Evolutionary conservation across 331 rosid species (phyloP).

Genomic region (Erythrophleum ivorense): DNA sequence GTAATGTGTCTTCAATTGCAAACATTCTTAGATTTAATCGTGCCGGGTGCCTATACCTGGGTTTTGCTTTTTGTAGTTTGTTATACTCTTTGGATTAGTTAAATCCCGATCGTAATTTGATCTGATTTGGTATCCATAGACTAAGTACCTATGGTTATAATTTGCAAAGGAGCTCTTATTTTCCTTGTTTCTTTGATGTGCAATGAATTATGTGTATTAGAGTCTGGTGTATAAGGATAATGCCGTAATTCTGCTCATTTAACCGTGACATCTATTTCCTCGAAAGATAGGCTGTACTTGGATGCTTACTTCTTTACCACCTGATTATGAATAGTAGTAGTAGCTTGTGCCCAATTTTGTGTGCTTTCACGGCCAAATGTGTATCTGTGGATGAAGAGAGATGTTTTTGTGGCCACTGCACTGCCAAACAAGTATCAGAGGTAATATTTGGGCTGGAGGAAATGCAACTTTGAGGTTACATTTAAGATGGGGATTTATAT

Average conservation of each 20-base stretch:
- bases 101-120: constrained; percentile 26
- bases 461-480: constrained; percentile 1
- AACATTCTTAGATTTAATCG: constrained; percentile 11
- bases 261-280: not conserved
- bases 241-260: constrained; percentile 9
- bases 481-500: constrained; percentile 18
- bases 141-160: not conserved
- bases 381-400: constrained; percentile 5
- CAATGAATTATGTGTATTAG: constrained; percentile 1
- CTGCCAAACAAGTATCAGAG: not conserved
- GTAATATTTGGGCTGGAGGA: not conserved
- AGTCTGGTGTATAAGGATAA: not conserved
- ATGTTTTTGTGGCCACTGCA: not conserved
- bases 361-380: not conserved
- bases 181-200: constrained; percentile 28
- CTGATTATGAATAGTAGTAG: not conserved
- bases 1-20: not conserved
- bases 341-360: not conserved
- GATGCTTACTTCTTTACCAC: not conserved
- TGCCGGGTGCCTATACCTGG: not conserved
- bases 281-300: not conserved
- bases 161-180: not conserved
- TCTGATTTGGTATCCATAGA: constrained; percentile 14
- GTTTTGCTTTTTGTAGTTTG: constrained; percentile 23
- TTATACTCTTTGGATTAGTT: not conserved